Percentiles rank a stretch among this genome's conserved stretches.
Evolutionary conservation across 2,329 filamentous ascomycete genomes (phyloP).

Genomic region (Cercospora citrullina): DNA sequence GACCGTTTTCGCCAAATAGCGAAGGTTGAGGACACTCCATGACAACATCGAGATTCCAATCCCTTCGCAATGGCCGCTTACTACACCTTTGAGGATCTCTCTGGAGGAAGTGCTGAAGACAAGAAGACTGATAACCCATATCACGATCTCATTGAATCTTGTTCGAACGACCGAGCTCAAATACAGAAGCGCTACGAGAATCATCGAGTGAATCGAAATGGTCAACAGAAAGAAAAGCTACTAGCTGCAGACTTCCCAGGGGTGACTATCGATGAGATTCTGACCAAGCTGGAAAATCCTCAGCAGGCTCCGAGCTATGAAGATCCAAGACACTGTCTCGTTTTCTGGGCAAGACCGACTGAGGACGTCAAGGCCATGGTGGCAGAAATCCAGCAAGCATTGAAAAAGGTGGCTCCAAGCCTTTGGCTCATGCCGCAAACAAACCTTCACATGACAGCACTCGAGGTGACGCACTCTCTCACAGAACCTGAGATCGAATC

Average conservation of each 20-base stretch:
- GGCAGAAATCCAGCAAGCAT: slow-evolving; percentile 63
- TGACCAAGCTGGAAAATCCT: slow-evolving; percentile 67
- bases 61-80: slow-evolving; percentile 35
- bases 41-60: neutral
- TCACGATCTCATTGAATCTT: slow-evolving; percentile 68
- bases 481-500: slow-evolving; percentile 66
- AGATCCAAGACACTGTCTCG: slow-evolving; percentile 78
- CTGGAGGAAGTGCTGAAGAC: slow-evolving; percentile 27
- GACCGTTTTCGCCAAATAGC: neutral
- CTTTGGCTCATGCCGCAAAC: slow-evolving; percentile 83
- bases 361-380: slow-evolving; percentile 68
- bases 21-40: neutral
- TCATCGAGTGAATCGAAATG: slow-evolving; percentile 74
- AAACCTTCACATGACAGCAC: slow-evolving; percentile 77
- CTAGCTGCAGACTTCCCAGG: slow-evolving; percentile 67
- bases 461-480: slow-evolving; percentile 81
- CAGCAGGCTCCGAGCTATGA: slow-evolving; percentile 65
- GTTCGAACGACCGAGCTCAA: slow-evolving; percentile 61
- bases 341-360: slow-evolving; percentile 85
- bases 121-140: slow-evolving; percentile 67
- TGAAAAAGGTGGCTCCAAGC: slow-evolving; percentile 68
- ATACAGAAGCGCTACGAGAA: slow-evolving; percentile 71
- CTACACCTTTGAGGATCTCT: slow-evolving; percentile 41
- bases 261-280: slow-evolving; percentile 72
- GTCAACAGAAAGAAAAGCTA: slow-evolving; percentile 72